These are phyloP conservation scores for Ochetophila trinervis DNA, from an alignment of 306 rosid genomes.

Conservation along the genomic window DNA sequence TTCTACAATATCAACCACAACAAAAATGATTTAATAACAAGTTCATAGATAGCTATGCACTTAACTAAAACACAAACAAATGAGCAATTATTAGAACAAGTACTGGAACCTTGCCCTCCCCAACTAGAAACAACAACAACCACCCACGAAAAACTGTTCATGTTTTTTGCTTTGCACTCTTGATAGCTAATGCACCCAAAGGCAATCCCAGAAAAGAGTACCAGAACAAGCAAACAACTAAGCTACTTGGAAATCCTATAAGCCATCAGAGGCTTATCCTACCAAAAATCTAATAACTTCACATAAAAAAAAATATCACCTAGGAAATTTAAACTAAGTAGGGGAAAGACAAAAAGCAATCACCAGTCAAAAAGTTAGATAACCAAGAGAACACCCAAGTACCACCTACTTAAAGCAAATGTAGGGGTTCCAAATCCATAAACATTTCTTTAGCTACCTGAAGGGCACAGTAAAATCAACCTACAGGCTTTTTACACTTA, in stretches of 20 bases:
- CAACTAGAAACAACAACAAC: background rate
- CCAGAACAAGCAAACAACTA: too few species aligned
- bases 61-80: background rate
- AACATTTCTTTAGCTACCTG: background rate
- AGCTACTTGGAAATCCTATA: too few species aligned
- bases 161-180: background rate
- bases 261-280: too few species aligned
- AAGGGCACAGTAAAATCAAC: background rate
- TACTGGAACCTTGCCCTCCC: background rate
- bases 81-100: background rate
- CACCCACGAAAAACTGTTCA: background rate
- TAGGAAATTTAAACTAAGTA: too few species aligned
- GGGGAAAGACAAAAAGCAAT: background rate
- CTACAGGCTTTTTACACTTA: too few species aligned
- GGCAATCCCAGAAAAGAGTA: too few species aligned
- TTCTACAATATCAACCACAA: conserved; percentile 48
- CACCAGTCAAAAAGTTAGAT: background rate
- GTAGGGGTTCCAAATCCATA: background rate
- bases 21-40: conserved; percentile 22
- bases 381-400: too few species aligned
- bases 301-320: background rate
- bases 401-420: background rate
- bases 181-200: too few species aligned
- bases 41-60: background rate
- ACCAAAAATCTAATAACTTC: background rate